Base-by-base conservation (phyloP, 2,329 filamentous ascomycete genomes). In the Alternaria sp. region DNA sequence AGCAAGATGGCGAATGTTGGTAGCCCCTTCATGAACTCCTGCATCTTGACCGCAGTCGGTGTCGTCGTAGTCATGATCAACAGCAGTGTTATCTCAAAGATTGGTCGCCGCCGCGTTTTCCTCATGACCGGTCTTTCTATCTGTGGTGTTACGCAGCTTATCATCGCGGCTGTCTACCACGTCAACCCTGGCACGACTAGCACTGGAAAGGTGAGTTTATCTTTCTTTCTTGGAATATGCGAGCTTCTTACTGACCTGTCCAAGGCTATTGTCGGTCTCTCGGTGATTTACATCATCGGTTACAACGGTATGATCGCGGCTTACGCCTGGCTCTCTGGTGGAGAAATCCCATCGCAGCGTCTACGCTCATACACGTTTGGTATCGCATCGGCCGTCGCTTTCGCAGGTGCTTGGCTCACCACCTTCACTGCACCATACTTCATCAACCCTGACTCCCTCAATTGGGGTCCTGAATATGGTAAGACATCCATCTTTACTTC, bases 391-490 rank as follows among this genome's bases (percentile, higher is more conserved):
- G 83, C 85, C 0, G 74, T 87, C 21, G 85, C 83, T 0, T 88
- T 88, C 73, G 78, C 87, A 10, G 83, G 84, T 2, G 86, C 86
- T 19, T 88, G 86, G 86, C 79, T 86, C 8, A 84, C 85, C 0
- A 87, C 85, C 0, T 88, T 88, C 67, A 77, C 86, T 0, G 85
- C 86, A 0, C 86, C 86, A 0, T 88, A 88, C 69, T 88, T 89
- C 67, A 88, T 89, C 76, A 88, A 88, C 65, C 84, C 84, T 0
- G 75, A 81, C 21, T 79, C 84, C 0, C 75, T 89, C 9, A 84
- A 85, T 66, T 89, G 86, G 86, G 86, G 87, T 0, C 86, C 86
- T 0, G 87, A 85, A 69, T 88, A 88, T 56, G 73, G 73, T 74
- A 72, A 19, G 70, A 58, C 26, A 6, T 12, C 11, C 1, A 32